Base-by-base conservation (phyloP, 257 asterid genomes). In the Solanum chilense region DNA sequence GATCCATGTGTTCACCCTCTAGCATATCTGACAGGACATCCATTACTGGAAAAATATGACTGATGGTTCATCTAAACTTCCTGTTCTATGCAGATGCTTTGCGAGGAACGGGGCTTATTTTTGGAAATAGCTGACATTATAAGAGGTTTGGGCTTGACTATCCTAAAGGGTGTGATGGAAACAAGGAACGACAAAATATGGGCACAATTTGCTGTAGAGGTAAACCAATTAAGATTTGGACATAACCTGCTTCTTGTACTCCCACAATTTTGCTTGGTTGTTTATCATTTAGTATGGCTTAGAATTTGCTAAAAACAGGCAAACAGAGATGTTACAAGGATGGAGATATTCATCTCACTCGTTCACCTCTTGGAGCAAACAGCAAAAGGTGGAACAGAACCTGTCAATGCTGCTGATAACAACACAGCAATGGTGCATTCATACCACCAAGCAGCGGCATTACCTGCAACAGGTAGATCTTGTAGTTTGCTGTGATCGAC, bases 131-230 rank as follows among this genome's bases (percentile, higher is more conserved):
- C 99, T 39, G 99, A 95, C 91, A 92, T 95, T 86, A 93, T 96
- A 88, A 91, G 97, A 92, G 98, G 98, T 27, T 92, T 95, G 84
- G 98, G 98, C 75, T 87, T 96, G 88, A 94, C 98, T 87, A 96
- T 96, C 83, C 92, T 96, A 86, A 96, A 94, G 92, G 99, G 99
- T 64, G 93, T 93, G 47, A 95, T 96, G 98, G 98, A 95, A 93
- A 92, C 93, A 85, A 93, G 92, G 58, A 90, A 92, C 29, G 96
- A 93, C 91, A 96, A 96, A 89, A 95, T 94, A 35, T 96, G 98
- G 99, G 98, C 98, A 64, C 97, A 94, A 45, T 96, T 96, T 91
- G 88, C 93, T 64, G 98, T 96, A 12, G 99, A 96, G 98, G 99
- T 96, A 91, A n/a, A 73, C 64, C 47, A 58, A 29, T 77, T 25